phyloP scores from a whole-genome alignment of 2,329 filamentous ascomycete genomes.

The Aotearoamyces nothofagi region DNA sequence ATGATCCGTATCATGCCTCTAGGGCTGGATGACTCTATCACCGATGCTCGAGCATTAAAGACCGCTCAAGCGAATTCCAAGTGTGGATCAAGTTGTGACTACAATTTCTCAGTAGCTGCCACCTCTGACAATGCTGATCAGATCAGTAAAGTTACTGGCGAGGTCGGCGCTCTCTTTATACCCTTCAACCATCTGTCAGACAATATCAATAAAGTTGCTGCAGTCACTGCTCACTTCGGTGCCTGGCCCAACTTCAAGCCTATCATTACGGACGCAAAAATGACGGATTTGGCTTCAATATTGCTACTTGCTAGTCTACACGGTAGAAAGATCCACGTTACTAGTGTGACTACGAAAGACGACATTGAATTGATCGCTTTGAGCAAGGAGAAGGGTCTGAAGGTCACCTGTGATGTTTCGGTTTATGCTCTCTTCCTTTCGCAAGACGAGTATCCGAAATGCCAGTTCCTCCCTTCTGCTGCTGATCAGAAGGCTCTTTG shows the following conservation, averaged over 20 bases:
- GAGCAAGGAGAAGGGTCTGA: slow-evolving; percentile 67
- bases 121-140: slow-evolving; percentile 61
- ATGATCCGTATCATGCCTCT: slow-evolving; percentile 72
- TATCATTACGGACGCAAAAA: slow-evolving; percentile 68
- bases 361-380: slow-evolving; percentile 65
- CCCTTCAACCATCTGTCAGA: slow-evolving; percentile 67
- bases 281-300: slow-evolving; percentile 68
- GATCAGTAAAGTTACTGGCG: slow-evolving; percentile 54
- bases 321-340: slow-evolving; percentile 64
- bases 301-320: slow-evolving; percentile 65
- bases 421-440: slow-evolving; percentile 66
- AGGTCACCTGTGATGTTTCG: slow-evolving; percentile 72
- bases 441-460: slow-evolving; percentile 53
- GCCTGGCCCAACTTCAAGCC: slow-evolving; percentile 66
- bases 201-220: slow-evolving; percentile 72
- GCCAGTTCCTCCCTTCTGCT: slow-evolving; percentile 46
- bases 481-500: slow-evolving; percentile 60
- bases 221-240: slow-evolving; percentile 65
- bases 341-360: slow-evolving; percentile 66
- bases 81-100: slow-evolving; percentile 56
- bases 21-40: slow-evolving; percentile 57
- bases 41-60: slow-evolving; percentile 55
- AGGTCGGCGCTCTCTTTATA: slow-evolving; percentile 70
- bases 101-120: slow-evolving; percentile 64
- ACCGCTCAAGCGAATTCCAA: slow-evolving; percentile 57